These are phyloP conservation scores for Cytospora schulzeri DNA, from an alignment of 2,329 filamentous ascomycete genomes.

Conservation along the genomic window DNA sequence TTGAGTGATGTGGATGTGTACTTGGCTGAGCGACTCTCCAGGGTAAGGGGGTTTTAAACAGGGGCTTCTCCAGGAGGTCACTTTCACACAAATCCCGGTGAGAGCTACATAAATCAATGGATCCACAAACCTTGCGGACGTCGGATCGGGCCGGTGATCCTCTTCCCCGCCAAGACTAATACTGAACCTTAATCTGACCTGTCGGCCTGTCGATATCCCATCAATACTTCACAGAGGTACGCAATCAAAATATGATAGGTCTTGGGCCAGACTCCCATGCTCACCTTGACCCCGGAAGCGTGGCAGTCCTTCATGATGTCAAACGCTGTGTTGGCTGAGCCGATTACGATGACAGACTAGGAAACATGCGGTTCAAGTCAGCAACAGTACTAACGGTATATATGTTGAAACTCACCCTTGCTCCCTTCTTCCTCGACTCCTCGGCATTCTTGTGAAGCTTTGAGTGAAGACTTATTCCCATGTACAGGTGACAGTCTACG, in stretches of 20 bases:
- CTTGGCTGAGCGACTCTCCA: neutral
- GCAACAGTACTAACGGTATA: neutral
- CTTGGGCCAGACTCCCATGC: slow-evolving; percentile 39
- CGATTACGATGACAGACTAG: slow-evolving; percentile 38
- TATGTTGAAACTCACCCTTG: slow-evolving; percentile 16
- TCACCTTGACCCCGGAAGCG: slow-evolving; percentile 35
- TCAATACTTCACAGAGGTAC: slow-evolving; percentile 34
- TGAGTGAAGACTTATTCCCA: slow-evolving; percentile 47
- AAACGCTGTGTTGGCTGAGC: slow-evolving; percentile 46
- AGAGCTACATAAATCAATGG: neutral
- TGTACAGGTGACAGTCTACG: slow-evolving; percentile 42
- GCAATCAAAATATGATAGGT: slow-evolving; percentile 40
- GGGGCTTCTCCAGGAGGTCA: neutral
- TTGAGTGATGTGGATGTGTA: neutral
- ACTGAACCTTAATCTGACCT: neutral
- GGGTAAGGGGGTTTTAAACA: neutral
- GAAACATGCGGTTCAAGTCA: slow-evolving; percentile 18
- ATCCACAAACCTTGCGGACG: neutral
- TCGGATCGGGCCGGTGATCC: neutral
- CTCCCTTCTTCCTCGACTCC: slow-evolving; percentile 30
- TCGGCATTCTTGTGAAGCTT: slow-evolving; percentile 45
- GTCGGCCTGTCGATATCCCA: neutral
- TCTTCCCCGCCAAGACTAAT: neutral
- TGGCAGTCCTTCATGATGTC: slow-evolving; percentile 42
- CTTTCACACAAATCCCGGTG: neutral